Evolutionary conservation across 371 early-diverging fungal genomes (phyloP).

Genomic region (Dinochytrium kinnereticum): DNA sequence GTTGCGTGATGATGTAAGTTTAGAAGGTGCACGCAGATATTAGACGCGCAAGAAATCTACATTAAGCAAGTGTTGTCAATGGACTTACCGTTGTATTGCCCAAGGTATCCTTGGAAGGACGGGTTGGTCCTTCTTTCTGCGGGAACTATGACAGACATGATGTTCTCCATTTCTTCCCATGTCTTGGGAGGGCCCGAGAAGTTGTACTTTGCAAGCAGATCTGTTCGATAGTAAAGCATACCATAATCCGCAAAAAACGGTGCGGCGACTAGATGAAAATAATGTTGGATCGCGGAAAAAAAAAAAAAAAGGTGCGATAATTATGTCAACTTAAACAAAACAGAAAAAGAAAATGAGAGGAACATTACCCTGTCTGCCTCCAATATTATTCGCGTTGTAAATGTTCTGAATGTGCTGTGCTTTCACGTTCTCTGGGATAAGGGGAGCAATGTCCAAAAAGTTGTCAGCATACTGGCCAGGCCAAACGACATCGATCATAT

Average conservation of each 20-base stretch:
- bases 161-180: slow-evolving; percentile 42
- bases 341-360: slow-evolving; percentile 1
- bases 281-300: neutral
- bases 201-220: slow-evolving; percentile 37
- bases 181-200: slow-evolving; percentile 25
- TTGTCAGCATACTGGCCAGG: slow-evolving; percentile 7
- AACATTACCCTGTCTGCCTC: slow-evolving; percentile 3
- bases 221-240: slow-evolving; percentile 38
- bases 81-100: slow-evolving; percentile 33
- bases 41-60: no score
- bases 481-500: slow-evolving; percentile 14
- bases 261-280: slow-evolving; percentile 15
- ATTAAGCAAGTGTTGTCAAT: no score
- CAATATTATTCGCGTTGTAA: slow-evolving; percentile 6
- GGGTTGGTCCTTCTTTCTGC: slow-evolving; percentile 18
- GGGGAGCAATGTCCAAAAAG: slow-evolving; percentile 4
- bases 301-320: neutral
- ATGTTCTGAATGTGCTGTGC: neutral
- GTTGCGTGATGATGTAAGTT: neutral
- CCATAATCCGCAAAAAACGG: slow-evolving; percentile 39
- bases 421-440: neutral
- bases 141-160: slow-evolving; percentile 8
- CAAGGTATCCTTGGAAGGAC: slow-evolving; percentile 25
- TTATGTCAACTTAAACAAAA: neutral
- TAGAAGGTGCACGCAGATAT: no score